These are phyloP conservation scores for Wallacemonas sp. DNA, from an alignment of 208 protist species.

Conservation along the genomic window DNA sequence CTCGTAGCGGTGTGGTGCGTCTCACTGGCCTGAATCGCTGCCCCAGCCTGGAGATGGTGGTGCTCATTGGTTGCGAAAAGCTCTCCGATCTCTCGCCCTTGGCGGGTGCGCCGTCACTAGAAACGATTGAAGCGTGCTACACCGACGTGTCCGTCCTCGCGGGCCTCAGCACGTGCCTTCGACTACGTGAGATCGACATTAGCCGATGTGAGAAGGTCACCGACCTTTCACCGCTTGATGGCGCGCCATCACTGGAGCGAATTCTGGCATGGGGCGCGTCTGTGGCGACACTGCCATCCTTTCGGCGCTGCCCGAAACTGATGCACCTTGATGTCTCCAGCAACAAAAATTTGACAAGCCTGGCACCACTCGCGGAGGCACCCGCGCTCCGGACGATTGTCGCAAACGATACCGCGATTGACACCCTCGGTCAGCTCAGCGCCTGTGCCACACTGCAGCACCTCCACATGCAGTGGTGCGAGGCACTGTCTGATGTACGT, in stretches of 20 bases:
- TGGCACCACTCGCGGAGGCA: not conserved
- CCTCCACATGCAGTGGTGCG: not conserved
- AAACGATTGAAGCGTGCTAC: not conserved
- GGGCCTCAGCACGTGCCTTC: constrained; percentile 1
- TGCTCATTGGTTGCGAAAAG: not conserved
- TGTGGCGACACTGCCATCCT: not conserved
- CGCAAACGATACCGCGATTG: no score
- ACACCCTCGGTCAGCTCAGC: no score
- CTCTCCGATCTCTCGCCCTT: not conserved
- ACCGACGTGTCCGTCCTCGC: not conserved
- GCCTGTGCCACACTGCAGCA: not conserved
- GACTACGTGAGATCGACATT: not conserved
- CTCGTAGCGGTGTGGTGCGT: not conserved
- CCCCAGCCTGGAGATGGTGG: not conserved
- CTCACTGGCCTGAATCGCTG: not conserved
- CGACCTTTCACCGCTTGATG: not conserved
- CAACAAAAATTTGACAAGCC: not conserved
- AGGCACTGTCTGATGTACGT: not conserved
- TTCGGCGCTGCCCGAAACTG: not conserved
- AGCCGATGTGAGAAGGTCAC: not conserved
- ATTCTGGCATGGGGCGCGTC: not conserved
- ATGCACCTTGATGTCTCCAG: not conserved
- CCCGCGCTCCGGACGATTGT: no score
- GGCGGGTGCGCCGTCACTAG: not conserved
- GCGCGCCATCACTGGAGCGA: not conserved